Base-by-base conservation (phyloP, 352 stramenopile genomes). In the Globisporangium recalcitrans region DNA sequence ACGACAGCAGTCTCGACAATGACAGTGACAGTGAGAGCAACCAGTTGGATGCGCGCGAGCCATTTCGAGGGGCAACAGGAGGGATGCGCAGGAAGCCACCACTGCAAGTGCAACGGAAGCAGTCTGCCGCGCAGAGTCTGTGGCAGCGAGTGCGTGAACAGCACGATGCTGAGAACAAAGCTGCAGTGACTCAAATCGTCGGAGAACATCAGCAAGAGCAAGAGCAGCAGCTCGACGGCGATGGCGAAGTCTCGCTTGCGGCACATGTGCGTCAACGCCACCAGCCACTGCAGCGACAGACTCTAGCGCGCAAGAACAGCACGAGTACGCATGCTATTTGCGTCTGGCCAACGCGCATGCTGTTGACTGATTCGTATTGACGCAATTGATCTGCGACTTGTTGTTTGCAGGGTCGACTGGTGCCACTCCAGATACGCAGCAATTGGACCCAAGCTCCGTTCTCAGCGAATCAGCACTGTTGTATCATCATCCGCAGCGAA, bases 11-110 rank as follows among this genome's bases (percentile, higher is more conserved):
- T 8, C 21, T 47, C 29, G 44, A 52, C n/a, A 21, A 10, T 34
- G 47, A 22, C 5, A 46, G 38, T 16, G 47, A 53, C 4, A 32
- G 47, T 21, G 47, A 32, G 24, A 53, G 46, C 46, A 62, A 62
- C 21, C 56, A 62, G n/a, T 11, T 55, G 26, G 44, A 62, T 10
- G 44, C 19, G 10, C 29, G 7, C 7, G 42, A 47, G n/a, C 26
- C 51, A 22, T 34, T 29, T 42, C 27, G 19, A 29, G 40, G 1
- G 14, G 4, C 29, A 11, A 13, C 14, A 27, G 19, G 40, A 3
- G 7, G 9, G 19, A 16, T 46, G 29, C 44, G 29, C 27, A 52
- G 29, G 19, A 62, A 62, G 21, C 42, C 29, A 4, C 42, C 29
- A 4, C 42, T 32, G 42, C 38, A 46, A 8, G n/a, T 27, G 29